A percentile compares a stretch with the other conserved stretches of the same genome.
Conservation (phyloP, 2,329 filamentous ascomycete species). For the Colletotrichum plurivorum region DNA sequence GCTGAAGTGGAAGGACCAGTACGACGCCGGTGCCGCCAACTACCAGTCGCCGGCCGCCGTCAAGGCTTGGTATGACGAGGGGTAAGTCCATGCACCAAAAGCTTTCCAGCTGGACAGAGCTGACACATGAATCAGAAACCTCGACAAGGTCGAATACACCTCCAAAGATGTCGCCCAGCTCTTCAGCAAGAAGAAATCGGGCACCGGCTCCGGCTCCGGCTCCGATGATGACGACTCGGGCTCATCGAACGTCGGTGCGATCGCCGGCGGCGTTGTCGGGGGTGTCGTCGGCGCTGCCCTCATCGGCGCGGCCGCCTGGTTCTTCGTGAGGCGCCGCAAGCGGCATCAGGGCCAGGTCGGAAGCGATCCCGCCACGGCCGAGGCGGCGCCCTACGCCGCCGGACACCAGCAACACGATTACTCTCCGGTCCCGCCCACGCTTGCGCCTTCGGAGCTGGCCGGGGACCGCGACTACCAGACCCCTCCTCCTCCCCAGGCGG, state of each 20-base stretch:
- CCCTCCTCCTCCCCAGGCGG: conserved; percentile 1
- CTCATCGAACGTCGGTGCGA: conserved; percentile 55
- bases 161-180: conserved; percentile 18
- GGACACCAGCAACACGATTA: conserved; percentile 19
- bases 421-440: conserved; percentile 18
- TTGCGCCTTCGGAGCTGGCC: conserved; percentile 28
- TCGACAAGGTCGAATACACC: conserved; percentile 29
- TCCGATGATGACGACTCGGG: conserved; percentile 31
- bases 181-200: conserved; percentile 26
- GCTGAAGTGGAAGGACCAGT: conserved; percentile 37
- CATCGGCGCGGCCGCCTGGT: conserved; percentile 56
- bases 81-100: neutral
- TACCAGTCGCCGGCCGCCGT: conserved; percentile 36
- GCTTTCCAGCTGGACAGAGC: neutral
- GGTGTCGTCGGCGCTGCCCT: conserved; percentile 58
- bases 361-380: conserved; percentile 26
- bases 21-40: conserved; percentile 25
- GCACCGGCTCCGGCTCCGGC: conserved; percentile 48
- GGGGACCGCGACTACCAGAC: conserved; percentile 18
- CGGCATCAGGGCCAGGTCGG: conserved; percentile 45
- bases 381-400: conserved; percentile 21
- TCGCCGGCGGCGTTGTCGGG: conserved; percentile 63
- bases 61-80: conserved; percentile 37
- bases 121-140: conserved; percentile 15
- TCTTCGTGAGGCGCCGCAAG: conserved; percentile 56